Base-by-base conservation (phyloP, 441 rosid genomes). In the Breynia disticha region DNA sequence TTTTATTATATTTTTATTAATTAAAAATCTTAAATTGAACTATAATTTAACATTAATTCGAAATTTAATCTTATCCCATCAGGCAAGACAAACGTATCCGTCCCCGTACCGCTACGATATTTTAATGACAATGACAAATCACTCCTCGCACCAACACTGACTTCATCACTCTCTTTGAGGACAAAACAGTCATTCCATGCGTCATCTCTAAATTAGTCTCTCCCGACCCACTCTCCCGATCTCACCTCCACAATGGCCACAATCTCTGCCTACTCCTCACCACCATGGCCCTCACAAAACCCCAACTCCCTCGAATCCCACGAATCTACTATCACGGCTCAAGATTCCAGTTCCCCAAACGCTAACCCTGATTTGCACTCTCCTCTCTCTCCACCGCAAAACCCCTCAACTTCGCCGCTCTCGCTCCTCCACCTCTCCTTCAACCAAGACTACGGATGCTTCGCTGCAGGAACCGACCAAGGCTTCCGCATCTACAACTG, bases 401-500 rank as follows among this genome's bases (percentile, higher is more conserved):
- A 63, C 16, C 42, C 73, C 18, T 43, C 72, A 0, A 11, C 67
- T 15, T 15, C 64, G 2, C 52, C 64, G 13, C 66, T 7, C 55
- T 56, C 67, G 12, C 71, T 75, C 32, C 80, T 75, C 39, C 79
- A 77, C 49, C 58, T 75, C 62, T 72, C 77, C 24, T 80, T 77
- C 61, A 80, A 77, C 57, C 81, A 90, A 56, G 98, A 87, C 71
- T 73, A 72, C 3, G 83, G 90, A 12, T 91, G 96, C 67, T 91
- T 91, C 75, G 88, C 95, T 0, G 84, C 79, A 0, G 96, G 87
- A 3, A 90, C 82, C 16, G 82, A 80, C 66, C 83, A 76, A 15
- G 96, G 98, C 19, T 90, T 90, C 72, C 88, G 88, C 55, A 81
- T 87, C 76, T 82, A 81, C 62, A 91, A 85, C 54, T 91, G 95